Percentiles rank a stretch among this genome's conserved stretches.
phyloP scores from a whole-genome alignment of 1,284 basidiomycete species.

The Pyrrhoderma lamaoense region DNA sequence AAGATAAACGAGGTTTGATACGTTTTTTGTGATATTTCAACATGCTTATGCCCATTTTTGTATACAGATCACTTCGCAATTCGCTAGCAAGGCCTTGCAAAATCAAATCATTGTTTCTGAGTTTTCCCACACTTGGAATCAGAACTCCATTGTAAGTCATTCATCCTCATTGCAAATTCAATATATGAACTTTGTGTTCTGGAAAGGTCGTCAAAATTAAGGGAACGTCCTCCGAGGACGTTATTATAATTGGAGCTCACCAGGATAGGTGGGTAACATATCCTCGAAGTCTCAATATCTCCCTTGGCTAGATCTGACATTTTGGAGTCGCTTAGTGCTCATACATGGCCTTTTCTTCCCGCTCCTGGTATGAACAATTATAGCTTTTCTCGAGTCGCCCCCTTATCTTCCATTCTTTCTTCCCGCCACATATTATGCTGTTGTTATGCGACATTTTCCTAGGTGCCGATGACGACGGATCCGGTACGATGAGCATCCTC shows the following conservation, averaged over 20 bases:
- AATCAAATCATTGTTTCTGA: conserved; percentile 63
- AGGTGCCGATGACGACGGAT: conserved; percentile 84
- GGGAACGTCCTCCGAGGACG: conserved; percentile 50
- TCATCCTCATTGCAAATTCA: background rate
- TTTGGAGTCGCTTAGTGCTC: too few relatives aligned
- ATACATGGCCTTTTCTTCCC: conserved; percentile 81
- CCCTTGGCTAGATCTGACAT: conserved; percentile 1
- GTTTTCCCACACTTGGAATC: conserved; percentile 87
- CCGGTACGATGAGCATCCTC: conserved; percentile 87
- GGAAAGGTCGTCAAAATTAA: conserved; percentile 60
- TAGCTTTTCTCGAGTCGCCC: conserved; percentile 16
- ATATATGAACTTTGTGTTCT: too few relatives aligned
- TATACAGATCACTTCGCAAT: conserved; percentile 56
- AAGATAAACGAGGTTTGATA: conserved; percentile 68
- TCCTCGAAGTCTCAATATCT: background rate
- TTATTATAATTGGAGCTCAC: conserved; percentile 76
- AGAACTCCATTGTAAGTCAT: conserved; percentile 74
- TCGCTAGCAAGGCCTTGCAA: conserved; percentile 48
- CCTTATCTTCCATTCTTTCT: conserved; percentile 11
- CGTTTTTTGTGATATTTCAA: conserved; percentile 3
- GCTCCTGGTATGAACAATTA: conserved; percentile 62
- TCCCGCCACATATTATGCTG: background rate
- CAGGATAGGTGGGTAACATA: conserved; percentile 69
- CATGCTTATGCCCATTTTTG: background rate
- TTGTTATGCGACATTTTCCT: conserved; percentile 1